These are phyloP conservation scores for Solanum bulbocastanum DNA, from an alignment of 257 asterid species.

Conservation along the genomic window DNA sequence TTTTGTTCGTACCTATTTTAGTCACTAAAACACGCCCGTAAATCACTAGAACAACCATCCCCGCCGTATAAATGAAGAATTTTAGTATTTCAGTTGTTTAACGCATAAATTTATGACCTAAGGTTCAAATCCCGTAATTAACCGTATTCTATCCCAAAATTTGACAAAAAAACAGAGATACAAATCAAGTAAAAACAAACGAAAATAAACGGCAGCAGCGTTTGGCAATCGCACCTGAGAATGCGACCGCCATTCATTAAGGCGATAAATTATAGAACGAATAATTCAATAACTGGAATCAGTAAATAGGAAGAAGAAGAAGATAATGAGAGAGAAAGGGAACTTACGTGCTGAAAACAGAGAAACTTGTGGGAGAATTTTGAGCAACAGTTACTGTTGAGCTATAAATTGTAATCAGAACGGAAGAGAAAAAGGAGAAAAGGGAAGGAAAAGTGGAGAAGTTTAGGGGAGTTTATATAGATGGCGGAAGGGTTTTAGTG, in stretches of 20 bases:
- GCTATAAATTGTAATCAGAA: not conserved
- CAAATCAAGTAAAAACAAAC: not conserved
- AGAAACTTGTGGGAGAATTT: not conserved
- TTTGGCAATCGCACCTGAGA: not conserved
- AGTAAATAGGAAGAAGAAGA: not conserved
- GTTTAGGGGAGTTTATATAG: slow-evolving; percentile 1
- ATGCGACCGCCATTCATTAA: not conserved
- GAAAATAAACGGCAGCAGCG: not conserved
- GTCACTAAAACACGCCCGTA: not conserved
- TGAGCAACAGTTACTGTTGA: not conserved
- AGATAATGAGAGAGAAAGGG: not conserved
- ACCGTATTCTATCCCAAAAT: not conserved
- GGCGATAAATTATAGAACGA: not conserved
- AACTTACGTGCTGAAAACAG: not conserved
- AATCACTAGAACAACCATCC: not conserved
- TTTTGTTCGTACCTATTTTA: slow-evolving; percentile 3
- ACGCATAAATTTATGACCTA: no score
- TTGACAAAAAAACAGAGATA: not conserved
- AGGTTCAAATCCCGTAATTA: not conserved
- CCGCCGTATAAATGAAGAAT: not conserved
- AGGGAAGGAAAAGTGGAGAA: not conserved
- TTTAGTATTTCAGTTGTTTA: not conserved
- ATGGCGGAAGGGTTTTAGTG: slow-evolving; percentile 3
- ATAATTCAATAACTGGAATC: not conserved
- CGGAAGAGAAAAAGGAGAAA: not conserved